Base-by-base conservation (phyloP, 1,139 yeast genomes). In the Candida sojae region DNA sequence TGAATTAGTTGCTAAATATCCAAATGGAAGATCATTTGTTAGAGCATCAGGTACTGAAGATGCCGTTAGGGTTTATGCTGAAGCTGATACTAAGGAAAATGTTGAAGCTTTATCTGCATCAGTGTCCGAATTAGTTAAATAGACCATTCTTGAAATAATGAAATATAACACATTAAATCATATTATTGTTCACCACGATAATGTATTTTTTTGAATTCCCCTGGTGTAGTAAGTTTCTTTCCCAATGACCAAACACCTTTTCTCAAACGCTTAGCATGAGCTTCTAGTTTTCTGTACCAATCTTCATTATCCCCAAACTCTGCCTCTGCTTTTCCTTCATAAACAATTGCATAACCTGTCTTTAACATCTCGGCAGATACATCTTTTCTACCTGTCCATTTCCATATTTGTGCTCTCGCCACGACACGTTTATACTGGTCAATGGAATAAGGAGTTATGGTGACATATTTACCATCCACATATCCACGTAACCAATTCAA, bases 1-100 rank as follows among this genome's bases (percentile, higher is more conserved):
- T 63, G 75, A 61, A 2, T 63, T 80, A 45, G 93, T 92, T 11
- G 62, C 71, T 21, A 70, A 80, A 59, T 86, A 75, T 58, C 63
- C 73, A 0, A 66, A 72, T 30, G 98, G 95, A 2, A 79, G 99
- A 62, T 85, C 96, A 2, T 93, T 93, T 68, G 98, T 93, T 4
- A 82, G 99, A 57, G 98, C 99, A 8, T 88, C 96, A 53, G 99
- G 99, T 13, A 93, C 99, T 1, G 99, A 93, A 66, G 96, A 95
- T 67, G 98, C 97, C 0, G 98, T 93, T 2, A 81, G 99, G 60
- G 89, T 93, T 8, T 93, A 93, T 58, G 96, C 97, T 1, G 99
- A 93, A 66, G 97, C 97, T 0, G 75, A 72, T 11, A 79, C 73
- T 23, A 53, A 56, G 41, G 71, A 63, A 39, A 52, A 71, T 42